These are phyloP conservation scores for Xylariales sp. DNA, from an alignment of 2,329 filamentous ascomycete genomes.

Conservation along the genomic window DNA sequence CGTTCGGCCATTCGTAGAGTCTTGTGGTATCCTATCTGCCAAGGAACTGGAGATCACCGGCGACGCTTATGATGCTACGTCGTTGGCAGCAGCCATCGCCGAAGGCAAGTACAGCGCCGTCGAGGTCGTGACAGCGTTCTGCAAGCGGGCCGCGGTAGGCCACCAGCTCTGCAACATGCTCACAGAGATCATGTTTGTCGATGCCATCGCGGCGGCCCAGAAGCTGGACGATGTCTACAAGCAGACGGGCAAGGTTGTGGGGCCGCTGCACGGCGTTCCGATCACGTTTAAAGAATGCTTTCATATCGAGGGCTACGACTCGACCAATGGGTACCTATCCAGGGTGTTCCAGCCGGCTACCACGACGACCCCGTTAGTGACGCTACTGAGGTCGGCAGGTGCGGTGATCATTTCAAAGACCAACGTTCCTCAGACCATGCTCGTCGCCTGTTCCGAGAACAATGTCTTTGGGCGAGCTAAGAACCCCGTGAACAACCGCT, in stretches of 20 bases:
- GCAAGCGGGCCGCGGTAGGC: slow-evolving; percentile 3
- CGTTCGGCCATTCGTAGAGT: slow-evolving; percentile 13
- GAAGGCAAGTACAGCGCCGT: slow-evolving; percentile 2
- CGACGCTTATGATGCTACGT: slow-evolving; percentile 16
- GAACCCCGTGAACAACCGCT: slow-evolving; percentile 15
- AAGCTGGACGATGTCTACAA: slow-evolving; percentile 31
- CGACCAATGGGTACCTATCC: slow-evolving; percentile 23
- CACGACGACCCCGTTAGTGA: slow-evolving; percentile 13
- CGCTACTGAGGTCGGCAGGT: slow-evolving; percentile 13
- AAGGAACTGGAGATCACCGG: slow-evolving; percentile 15
- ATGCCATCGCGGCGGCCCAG: slow-evolving; percentile 30
- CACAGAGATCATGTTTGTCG: slow-evolving; percentile 37
- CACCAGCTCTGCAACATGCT: slow-evolving; percentile 17
- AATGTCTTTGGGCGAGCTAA: slow-evolving; percentile 18
- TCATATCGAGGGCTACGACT: slow-evolving; percentile 21
- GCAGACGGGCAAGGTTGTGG: slow-evolving; percentile 35
- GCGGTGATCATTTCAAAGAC: slow-evolving; percentile 17
- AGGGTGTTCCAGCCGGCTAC: slow-evolving; percentile 13
- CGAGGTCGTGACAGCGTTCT: slow-evolving; percentile 3
- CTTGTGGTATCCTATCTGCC: slow-evolving; percentile 12
- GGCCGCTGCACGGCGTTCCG: slow-evolving; percentile 48
- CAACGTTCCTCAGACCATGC: slow-evolving; percentile 19
- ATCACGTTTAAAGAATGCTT: slow-evolving; percentile 32
- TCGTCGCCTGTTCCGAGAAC: slow-evolving; percentile 16
- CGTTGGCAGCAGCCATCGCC: slow-evolving; percentile 12